Evolutionary conservation across 2,329 filamentous ascomycete species (phyloP).

Genomic region (Diplodia scrobiculata): DNA sequence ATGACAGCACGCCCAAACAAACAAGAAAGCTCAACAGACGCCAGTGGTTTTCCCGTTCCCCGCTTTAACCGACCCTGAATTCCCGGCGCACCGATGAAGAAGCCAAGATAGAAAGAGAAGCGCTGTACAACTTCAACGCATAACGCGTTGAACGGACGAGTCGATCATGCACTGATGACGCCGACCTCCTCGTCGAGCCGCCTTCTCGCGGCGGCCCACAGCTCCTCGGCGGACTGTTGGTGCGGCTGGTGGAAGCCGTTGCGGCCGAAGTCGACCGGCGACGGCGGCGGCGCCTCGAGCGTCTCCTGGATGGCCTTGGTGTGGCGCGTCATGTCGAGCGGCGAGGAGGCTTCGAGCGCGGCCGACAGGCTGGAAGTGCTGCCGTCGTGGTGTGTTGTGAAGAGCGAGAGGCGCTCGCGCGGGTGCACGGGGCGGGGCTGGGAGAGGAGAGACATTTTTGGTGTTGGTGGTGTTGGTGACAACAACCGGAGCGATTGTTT

Average conservation of each 20-base stretch:
- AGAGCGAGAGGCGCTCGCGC: slow-evolving; percentile 48
- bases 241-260: slow-evolving; percentile 30
- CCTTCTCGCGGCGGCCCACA: slow-evolving; percentile 7
- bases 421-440: slow-evolving; percentile 41
- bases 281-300: slow-evolving; percentile 47
- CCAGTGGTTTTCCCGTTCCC: neutral
- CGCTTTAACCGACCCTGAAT: neutral
- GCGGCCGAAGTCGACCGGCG: slow-evolving; percentile 47
- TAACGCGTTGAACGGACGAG: neutral
- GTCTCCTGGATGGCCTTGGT: slow-evolving; percentile 36
- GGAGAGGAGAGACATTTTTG: slow-evolving; percentile 35
- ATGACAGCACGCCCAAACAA: neutral
- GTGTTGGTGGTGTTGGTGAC: neutral
- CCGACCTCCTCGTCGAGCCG: slow-evolving; percentile 17
- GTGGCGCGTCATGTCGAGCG: slow-evolving; percentile 29
- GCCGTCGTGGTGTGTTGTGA: slow-evolving; percentile 41
- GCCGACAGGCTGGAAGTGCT: slow-evolving; percentile 45
- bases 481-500: no score
- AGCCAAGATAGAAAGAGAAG: neutral
- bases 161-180: slow-evolving; percentile 1
- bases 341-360: slow-evolving; percentile 44
- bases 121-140: slow-evolving; percentile 4
- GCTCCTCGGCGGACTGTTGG: slow-evolving; percentile 5
- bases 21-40: neutral
- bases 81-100: neutral